Evolutionary conservation across 768 basidiomycete species (phyloP), one percentile per base, ranked within the genome.

Genomic region (Boletellus ananiceps): DNA sequence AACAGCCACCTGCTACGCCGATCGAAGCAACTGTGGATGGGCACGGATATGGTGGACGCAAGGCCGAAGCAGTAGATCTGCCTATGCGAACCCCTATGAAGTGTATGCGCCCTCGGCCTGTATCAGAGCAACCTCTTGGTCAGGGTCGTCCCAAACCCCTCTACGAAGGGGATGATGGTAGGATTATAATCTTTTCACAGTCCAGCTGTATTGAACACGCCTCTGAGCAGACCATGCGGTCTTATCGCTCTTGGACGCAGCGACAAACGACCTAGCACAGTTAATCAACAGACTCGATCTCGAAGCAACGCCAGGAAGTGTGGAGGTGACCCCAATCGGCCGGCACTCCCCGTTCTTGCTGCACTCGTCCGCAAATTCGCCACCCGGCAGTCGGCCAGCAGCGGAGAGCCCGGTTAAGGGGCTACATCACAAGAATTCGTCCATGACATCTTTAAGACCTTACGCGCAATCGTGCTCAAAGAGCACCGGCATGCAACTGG

Each of bases 281-380:
- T 70, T 92, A 4, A 87, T 92, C 63, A 86, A 83, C 53, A 77
- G 78, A n/a, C 74, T 92, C n/a, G 86, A 90, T 55, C 72, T 92
- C 4, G 81, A 88, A 60, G 86, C 86, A 4, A 91, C 89, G 0
- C 88, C 88, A 0, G 72, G 73, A 2, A 79, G 76, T 2, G 72
- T 76, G 1, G 76, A 79, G 31, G 50, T 69, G 44, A 74, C 78
- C 2, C 78, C 80, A 3, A 66, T 74, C 19, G 66, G 62, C 41
- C 51, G 57, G 18, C 49, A 57, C 27, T 60, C 61, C 13, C 53
- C 54, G 19, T 60, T 57, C 59, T 52, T 46, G 16, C 44, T 23
- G 18, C 57, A 47, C 12, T 47, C 55, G 23, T 34, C 51, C 2
- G 47, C 56, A 3, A 62, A 69, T 67, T 39, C 71, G 69, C 36